Conservation (phyloP, 2,329 filamentous ascomycete species). For the Teratosphaeriaceae sp. region DNA sequence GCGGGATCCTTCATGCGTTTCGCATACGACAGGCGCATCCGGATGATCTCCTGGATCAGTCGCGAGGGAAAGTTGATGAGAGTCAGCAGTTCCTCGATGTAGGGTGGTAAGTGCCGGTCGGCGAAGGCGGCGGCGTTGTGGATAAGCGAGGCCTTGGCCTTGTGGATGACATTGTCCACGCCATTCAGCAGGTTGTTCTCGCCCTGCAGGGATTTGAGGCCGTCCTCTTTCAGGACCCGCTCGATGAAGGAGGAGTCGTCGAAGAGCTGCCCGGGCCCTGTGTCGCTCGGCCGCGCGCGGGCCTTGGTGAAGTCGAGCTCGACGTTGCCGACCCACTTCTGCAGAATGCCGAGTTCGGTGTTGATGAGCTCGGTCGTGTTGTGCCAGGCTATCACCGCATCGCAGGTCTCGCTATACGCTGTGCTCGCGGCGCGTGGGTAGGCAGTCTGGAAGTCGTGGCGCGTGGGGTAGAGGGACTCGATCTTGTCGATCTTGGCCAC, state of each 20-base stretch:
- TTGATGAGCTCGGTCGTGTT: conserved; percentile 97
- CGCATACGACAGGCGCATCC: conserved; percentile 82
- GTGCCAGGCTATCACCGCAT: conserved; percentile 90
- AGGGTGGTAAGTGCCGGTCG: conserved; percentile 85
- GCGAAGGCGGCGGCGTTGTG: conserved; percentile 77
- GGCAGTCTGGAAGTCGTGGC: conserved; percentile 63
- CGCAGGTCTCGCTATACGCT: conserved; percentile 73
- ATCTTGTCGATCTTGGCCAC: conserved; percentile 86
- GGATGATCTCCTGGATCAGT: conserved; percentile 93
- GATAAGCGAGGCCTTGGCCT: conserved; percentile 88
- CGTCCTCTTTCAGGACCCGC: conserved; percentile 90
- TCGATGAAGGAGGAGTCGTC: conserved; percentile 95
- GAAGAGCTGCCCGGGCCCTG: conserved; percentile 62
- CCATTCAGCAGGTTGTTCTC: conserved; percentile 76
- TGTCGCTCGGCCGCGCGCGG: conserved; percentile 56
- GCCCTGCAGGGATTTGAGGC: conserved; percentile 83
- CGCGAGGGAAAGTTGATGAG: conserved; percentile 96
- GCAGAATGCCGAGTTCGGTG: conserved; percentile 82
- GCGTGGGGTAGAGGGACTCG: conserved; percentile 78
- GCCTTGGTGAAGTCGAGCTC: conserved; percentile 84
- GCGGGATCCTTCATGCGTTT: conserved; percentile 93
- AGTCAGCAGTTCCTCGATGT: conserved; percentile 92
- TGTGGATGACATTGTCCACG: conserved; percentile 79
- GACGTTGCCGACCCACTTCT: conserved; percentile 94
- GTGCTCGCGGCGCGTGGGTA: conserved; percentile 72